Percentiles rank a stretch among this genome's conserved stretches.
These are phyloP conservation scores for Sporothrix phasma DNA, from an alignment of 2,329 filamentous ascomycete species.

Conservation along the genomic window DNA sequence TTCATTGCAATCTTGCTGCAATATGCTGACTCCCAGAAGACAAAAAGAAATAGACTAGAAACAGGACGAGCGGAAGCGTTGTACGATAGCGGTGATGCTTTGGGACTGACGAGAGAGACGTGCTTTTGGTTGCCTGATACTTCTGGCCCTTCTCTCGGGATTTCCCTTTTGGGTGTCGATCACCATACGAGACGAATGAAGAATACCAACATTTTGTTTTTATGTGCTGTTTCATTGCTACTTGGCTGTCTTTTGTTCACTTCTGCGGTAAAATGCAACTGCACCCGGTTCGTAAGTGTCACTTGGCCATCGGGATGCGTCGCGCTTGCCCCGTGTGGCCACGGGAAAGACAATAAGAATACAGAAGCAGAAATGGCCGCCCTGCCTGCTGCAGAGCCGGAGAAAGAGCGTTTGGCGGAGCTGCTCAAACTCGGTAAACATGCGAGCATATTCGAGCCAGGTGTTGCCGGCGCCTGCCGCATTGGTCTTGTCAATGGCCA, in stretches of 20 bases:
- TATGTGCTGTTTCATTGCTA: not conserved
- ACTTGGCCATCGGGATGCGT: not conserved
- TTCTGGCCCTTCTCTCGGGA: not conserved
- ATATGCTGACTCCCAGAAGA: not conserved
- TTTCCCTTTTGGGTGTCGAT: not conserved
- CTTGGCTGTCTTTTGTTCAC: not conserved
- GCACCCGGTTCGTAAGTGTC: not conserved
- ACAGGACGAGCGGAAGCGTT: not conserved
- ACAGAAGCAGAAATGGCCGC: too few species aligned
- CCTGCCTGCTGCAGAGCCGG: too few species aligned
- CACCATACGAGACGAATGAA: not conserved
- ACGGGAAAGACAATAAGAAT: too few species aligned
- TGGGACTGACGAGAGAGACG: not conserved
- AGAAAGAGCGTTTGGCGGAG: not conserved
- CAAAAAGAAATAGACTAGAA: conserved; percentile 2
- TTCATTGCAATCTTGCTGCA: too few species aligned
- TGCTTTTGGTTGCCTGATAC: not conserved
- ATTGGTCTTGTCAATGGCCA: not conserved
- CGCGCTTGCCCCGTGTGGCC: not conserved
- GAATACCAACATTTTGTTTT: not conserved
- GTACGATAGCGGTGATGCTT: not conserved
- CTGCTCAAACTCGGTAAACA: not conserved
- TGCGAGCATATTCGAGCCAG: not conserved
- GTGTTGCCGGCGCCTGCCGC: not conserved
- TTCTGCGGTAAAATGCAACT: not conserved